These are phyloP conservation scores for Westerdykella sp. DNA, from an alignment of 2,329 filamentous ascomycete genomes.

Conservation along the genomic window DNA sequence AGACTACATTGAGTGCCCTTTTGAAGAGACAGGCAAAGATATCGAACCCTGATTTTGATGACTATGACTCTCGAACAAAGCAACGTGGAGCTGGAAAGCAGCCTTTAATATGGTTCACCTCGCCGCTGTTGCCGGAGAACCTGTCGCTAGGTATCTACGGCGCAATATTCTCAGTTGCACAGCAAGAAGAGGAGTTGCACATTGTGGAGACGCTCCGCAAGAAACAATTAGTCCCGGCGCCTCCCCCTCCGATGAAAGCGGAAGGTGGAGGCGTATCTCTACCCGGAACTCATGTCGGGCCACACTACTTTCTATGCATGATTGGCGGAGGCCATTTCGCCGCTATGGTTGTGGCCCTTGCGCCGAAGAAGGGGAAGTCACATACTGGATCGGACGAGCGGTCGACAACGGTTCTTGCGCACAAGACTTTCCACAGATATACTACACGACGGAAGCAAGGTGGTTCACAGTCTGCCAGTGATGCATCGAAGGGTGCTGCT, in stretches of 20 bases:
- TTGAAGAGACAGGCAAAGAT: slow-evolving; percentile 78
- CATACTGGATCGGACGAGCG: slow-evolving; percentile 67
- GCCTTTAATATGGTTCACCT: slow-evolving; percentile 80
- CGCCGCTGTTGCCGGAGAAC: slow-evolving; percentile 66
- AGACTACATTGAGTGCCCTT: slow-evolving; percentile 67
- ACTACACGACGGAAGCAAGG: slow-evolving; percentile 95
- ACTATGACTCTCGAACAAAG: slow-evolving; percentile 43
- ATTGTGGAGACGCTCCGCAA: slow-evolving; percentile 63
- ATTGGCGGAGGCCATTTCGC: slow-evolving; percentile 97
- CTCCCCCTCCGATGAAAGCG: slow-evolving; percentile 42
- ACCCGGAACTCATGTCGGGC: slow-evolving; percentile 57
- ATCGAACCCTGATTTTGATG: slow-evolving; percentile 50
- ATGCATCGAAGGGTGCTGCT: slow-evolving; percentile 86
- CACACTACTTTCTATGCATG: slow-evolving; percentile 96
- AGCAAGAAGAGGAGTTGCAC: slow-evolving; percentile 57
- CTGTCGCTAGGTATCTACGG: slow-evolving; percentile 81
- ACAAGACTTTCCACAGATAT: slow-evolving; percentile 97
- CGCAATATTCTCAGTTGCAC: slow-evolving; percentile 66
- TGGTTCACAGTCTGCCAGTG: slow-evolving; percentile 88
- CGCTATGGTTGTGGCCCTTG: slow-evolving; percentile 86
- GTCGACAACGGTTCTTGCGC: slow-evolving; percentile 80
- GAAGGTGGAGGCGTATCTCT: slow-evolving; percentile 52
- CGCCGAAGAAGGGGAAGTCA: slow-evolving; percentile 69
- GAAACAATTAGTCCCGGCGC: slow-evolving; percentile 68
- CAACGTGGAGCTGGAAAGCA: slow-evolving; percentile 57